Base-by-base conservation (phyloP, 345 rosid genomes). In the Citrus glauca region DNA sequence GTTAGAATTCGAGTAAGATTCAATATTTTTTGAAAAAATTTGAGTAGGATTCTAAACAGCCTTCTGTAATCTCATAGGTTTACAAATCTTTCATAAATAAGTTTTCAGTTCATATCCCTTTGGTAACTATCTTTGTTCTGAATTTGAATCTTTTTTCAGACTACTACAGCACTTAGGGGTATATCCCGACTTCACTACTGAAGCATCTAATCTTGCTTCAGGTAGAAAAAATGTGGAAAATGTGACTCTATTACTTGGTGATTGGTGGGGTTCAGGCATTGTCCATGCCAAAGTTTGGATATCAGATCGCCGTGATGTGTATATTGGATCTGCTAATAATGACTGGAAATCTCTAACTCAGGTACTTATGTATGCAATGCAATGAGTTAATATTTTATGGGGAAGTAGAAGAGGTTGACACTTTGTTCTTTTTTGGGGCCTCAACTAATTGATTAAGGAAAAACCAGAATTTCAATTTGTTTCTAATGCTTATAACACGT, bases 311-410 rank as follows among this genome's bases (percentile, higher is more conserved):
- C 84, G 84, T 11, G 90, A 94, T 74, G 91, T 90, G 9, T 94
- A 94, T 77, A 94, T 94, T 69, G 95, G 97, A 48, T 93, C 97
- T 72, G 98, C 98, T 1, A 92, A 94, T 82, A 92, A 91, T 84
- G 98, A 92, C 71, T 92, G 97, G 98, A 94, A 94, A 81, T 91
- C 98, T 84, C 92, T 92, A 69, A 91, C 94, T 79, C 98, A 90
- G 97, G 98, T 92, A 81, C 64, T 30, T 11, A 20, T 9, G 55
- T 24, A 56, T 32, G 50, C 68, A 24, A 59, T 33, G 66, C 67
- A 16, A 11, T 64, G 14, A 40, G 9, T 50, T 2, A 6, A 1
- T 6, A 7, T 45, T 63, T 60, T 16, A 35, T 57, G 16, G 7
- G 2, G 32, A 70, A 69, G 24, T 17, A 27, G 8, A 42, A 25